Percentiles rank a stretch among this genome's conserved stretches.
phyloP scores from a whole-genome alignment of 352 stramenopile genomes.

The Albugo laibachii region DNA sequence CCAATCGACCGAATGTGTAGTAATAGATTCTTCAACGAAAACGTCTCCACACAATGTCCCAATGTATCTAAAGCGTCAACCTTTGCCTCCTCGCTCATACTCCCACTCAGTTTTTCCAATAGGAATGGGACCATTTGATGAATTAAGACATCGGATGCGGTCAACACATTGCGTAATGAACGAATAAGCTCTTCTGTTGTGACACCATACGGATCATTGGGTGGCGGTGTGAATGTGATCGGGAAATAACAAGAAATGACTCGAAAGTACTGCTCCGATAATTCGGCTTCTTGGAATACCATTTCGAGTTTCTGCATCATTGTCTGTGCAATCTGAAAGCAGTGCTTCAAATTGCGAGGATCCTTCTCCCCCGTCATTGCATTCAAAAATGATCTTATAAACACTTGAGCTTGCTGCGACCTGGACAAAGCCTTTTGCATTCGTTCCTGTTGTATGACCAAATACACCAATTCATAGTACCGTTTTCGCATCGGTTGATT shows the following conservation, averaged over 20 bases:
- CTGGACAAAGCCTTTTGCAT: constrained; percentile 30
- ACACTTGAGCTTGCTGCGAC: constrained; percentile 23
- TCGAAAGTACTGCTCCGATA: constrained; percentile 76
- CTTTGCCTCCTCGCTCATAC: constrained; percentile 46
- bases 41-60: constrained; percentile 61
- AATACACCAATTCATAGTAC: constrained; percentile 65
- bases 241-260: constrained; percentile 84
- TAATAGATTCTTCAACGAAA: constrained; percentile 60
- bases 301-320: constrained; percentile 31
- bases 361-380: constrained; percentile 83
- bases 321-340: constrained; percentile 42
- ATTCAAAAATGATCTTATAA: constrained; percentile 54
- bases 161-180: constrained; percentile 62
- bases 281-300: constrained; percentile 40
- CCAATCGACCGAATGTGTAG: constrained; percentile 45
- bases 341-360: constrained; percentile 66
- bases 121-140: constrained; percentile 71
- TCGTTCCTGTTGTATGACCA: constrained; percentile 30
- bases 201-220: constrained; percentile 82
- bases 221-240: constrained; percentile 81
- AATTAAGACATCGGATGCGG: constrained; percentile 52
- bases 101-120: constrained; percentile 70
- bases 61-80: constrained; percentile 65
- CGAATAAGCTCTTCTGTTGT: constrained; percentile 68
- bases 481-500: constrained; percentile 73